phyloP scores from a whole-genome alignment of 306 rosid species.

The Quercus glauca region DNA sequence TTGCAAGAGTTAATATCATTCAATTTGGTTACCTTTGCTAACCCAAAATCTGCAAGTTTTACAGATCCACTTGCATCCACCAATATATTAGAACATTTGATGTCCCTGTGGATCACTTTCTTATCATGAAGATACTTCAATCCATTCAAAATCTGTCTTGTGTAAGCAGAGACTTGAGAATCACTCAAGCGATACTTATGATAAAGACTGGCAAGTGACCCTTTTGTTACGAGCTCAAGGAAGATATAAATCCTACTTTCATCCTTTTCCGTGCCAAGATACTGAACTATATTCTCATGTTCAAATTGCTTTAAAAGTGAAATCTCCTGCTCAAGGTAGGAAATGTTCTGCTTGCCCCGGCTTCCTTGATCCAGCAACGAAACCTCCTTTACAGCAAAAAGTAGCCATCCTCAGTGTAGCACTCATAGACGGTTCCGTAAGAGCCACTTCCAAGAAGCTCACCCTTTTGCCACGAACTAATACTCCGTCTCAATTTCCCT shows the following conservation, averaged over 20 bases:
- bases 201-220: constrained; percentile 51
- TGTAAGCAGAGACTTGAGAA: constrained; percentile 56
- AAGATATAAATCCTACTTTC: constrained; percentile 45
- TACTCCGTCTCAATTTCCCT: constrained; percentile 31
- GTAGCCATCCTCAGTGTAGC: constrained; percentile 57
- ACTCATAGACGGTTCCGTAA: constrained; percentile 62
- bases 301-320: constrained; percentile 47
- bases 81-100: constrained; percentile 53
- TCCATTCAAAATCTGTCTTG: constrained; percentile 60
- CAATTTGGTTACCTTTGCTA: constrained; percentile 57
- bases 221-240: constrained; percentile 64
- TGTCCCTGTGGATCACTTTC: constrained; percentile 56
- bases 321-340: constrained; percentile 62
- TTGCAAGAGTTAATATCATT: constrained; percentile 51
- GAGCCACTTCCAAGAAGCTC: constrained; percentile 58
- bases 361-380: constrained; percentile 55
- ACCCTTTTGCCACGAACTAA: constrained; percentile 64
- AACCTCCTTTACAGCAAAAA: constrained; percentile 63
- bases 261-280: constrained; percentile 56
- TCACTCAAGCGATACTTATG: constrained; percentile 43
- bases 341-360: constrained; percentile 53
- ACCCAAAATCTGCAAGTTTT: constrained; percentile 56
- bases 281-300: constrained; percentile 55
- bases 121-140: constrained; percentile 58
- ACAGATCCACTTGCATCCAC: constrained; percentile 47